Evolutionary conservation across 2,329 filamentous ascomycete species (phyloP).

Genomic region (Cladophialophora immunda): DNA sequence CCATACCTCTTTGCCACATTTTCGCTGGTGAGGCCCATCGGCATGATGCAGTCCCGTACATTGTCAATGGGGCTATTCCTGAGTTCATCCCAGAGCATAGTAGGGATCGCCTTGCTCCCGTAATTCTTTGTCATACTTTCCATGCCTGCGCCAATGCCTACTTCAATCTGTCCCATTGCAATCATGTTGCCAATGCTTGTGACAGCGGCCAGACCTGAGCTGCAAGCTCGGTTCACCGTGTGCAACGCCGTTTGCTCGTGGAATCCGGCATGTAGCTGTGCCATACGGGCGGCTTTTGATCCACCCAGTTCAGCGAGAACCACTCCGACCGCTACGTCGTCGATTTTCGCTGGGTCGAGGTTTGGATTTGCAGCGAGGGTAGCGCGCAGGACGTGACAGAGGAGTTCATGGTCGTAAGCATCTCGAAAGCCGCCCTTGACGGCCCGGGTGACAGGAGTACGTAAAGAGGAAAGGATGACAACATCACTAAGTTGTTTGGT

Average conservation of each 20-base stretch:
- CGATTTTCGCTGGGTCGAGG: slow-evolving; percentile 72
- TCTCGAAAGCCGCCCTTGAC: slow-evolving; percentile 86
- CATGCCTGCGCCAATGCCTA: slow-evolving; percentile 87
- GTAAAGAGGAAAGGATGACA: slow-evolving; percentile 88
- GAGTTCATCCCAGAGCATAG: slow-evolving; percentile 78
- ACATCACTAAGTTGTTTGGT: slow-evolving; percentile 81
- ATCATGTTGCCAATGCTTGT: slow-evolving; percentile 78
- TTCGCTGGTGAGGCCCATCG: slow-evolving; percentile 90
- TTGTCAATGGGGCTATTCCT: slow-evolving; percentile 71
- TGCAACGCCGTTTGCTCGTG: slow-evolving; percentile 77
- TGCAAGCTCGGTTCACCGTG: slow-evolving; percentile 89
- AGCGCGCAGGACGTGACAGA: slow-evolving; percentile 69
- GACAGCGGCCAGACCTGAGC: slow-evolving; percentile 79
- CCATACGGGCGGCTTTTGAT: slow-evolving; percentile 90
- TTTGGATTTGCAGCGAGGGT: slow-evolving; percentile 77
- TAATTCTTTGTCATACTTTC: slow-evolving; percentile 97
- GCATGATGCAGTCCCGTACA: slow-evolving; percentile 87
- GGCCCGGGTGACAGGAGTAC: slow-evolving; percentile 84
- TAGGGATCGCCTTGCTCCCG: slow-evolving; percentile 82
- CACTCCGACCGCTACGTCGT: slow-evolving; percentile 87
- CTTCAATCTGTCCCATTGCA: slow-evolving; percentile 73
- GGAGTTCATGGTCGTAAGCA: slow-evolving; percentile 88
- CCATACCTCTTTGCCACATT: slow-evolving; percentile 83
- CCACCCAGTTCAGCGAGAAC: slow-evolving; percentile 92
- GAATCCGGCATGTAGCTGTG: slow-evolving; percentile 83